phyloP scores from a whole-genome alignment of 2,329 filamentous ascomycete genomes.

The Cercospora berteroae region DNA sequence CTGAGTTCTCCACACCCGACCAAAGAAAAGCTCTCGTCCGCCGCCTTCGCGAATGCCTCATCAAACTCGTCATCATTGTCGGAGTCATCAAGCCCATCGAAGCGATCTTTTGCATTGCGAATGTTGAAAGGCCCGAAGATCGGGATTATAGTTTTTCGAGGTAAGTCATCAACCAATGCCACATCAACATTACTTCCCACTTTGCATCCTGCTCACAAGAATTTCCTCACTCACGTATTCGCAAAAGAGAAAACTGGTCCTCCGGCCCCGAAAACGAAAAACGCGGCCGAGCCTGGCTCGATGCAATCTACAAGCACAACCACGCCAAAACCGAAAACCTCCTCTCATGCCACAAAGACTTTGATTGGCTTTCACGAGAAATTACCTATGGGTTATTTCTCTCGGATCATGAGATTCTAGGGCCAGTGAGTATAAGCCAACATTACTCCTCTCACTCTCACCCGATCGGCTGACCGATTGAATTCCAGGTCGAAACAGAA shows the following conservation, averaged over 20 bases:
- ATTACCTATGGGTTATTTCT: constrained; percentile 61
- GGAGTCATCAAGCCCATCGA: constrained; percentile 64
- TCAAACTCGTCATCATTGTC: constrained; percentile 58
- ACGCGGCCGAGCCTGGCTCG: constrained; percentile 56
- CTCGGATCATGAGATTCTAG: constrained; percentile 54
- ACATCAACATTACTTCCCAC: too few relatives aligned
- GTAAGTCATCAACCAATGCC: constrained; percentile 3
- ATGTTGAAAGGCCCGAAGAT: constrained; percentile 56
- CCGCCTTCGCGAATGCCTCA: constrained; percentile 56
- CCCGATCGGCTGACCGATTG: not conserved
- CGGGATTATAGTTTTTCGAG: constrained; percentile 56
- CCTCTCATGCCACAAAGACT: constrained; percentile 49
- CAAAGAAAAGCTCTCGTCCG: constrained; percentile 51
- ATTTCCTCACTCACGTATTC: not conserved
- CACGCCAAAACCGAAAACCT: constrained; percentile 40
- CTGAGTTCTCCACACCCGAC: constrained; percentile 45
- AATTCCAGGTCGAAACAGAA: constrained; percentile 48
- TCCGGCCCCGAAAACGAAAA: constrained; percentile 55
- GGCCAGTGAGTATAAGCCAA: constrained; percentile 38
- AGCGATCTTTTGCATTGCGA: constrained; percentile 56
- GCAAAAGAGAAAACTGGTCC: constrained; percentile 54
- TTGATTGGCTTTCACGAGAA: constrained; percentile 53
- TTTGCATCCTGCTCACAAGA: too few relatives aligned
- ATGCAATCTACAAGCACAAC: constrained; percentile 57
- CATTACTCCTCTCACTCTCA: not conserved